Evolutionary conservation across 345 rosid genomes (phyloP).

Genomic region (Lepidium didymum): DNA sequence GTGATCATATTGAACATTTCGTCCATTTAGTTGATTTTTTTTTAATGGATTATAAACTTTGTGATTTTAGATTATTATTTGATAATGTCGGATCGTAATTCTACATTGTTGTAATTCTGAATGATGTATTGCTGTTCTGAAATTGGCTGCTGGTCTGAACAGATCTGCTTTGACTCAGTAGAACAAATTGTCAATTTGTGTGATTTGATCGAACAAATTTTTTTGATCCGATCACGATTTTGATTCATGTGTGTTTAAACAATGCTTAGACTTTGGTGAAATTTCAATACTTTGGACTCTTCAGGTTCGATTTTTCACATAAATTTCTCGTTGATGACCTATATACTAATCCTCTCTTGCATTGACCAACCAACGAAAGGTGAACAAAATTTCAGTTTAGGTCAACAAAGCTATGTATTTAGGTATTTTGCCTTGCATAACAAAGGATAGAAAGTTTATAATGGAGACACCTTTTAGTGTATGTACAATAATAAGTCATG

Average conservation of each 20-base stretch:
- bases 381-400: too few species aligned
- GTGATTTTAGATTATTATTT: neutral
- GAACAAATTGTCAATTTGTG: neutral
- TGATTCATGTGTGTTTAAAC: neutral
- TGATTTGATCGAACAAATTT: neutral
- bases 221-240: neutral
- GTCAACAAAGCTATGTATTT: too few species aligned
- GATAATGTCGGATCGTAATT: neutral
- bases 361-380: too few species aligned
- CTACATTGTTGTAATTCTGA: neutral
- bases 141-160: neutral
- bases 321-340: too few species aligned
- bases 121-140: neutral
- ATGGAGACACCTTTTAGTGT: slow-evolving; percentile 95
- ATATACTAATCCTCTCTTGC: too few species aligned
- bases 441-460: slow-evolving; percentile 82
- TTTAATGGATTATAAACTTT: neutral
- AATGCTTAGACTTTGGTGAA: neutral
- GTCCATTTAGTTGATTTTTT: neutral
- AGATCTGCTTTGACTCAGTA: slow-evolving; percentile 9
- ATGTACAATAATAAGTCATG: slow-evolving; percentile 7
- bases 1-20: neutral
- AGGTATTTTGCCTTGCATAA: slow-evolving; percentile 86
- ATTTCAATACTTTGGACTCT: neutral
- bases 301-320: neutral